phyloP scores from a whole-genome alignment of 2,329 filamentous ascomycete genomes.

The Neoscytalidium dimidiatum region DNA sequence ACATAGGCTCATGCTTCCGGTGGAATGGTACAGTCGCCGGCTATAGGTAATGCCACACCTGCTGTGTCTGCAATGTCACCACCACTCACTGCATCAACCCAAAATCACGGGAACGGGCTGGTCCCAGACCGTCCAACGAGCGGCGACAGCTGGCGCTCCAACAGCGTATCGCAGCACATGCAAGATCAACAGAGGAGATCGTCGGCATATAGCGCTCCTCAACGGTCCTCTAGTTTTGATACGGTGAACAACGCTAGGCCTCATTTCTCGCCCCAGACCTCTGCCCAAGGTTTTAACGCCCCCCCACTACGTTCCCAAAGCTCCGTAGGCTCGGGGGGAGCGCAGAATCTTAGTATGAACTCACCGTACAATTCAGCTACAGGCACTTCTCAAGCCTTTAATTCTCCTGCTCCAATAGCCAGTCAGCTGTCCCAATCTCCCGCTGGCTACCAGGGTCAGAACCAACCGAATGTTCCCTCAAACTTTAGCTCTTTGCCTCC shows the following conservation, averaged over 20 bases:
- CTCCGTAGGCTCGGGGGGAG: slow-evolving; percentile 21
- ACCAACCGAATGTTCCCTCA: slow-evolving; percentile 61
- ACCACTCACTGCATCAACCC: slow-evolving; percentile 27
- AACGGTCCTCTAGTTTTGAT: slow-evolving; percentile 34
- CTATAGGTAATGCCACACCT: slow-evolving; percentile 23
- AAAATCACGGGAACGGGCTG: not conserved
- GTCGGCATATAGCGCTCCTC: slow-evolving; percentile 39
- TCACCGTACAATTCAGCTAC: slow-evolving; percentile 38
- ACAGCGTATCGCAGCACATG: slow-evolving; percentile 20
- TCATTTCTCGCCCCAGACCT: slow-evolving; percentile 39
- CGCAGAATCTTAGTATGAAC: slow-evolving; percentile 27
- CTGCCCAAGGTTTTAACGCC: slow-evolving; percentile 35
- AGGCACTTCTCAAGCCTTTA: slow-evolving; percentile 51
- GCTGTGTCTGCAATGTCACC: slow-evolving; percentile 36
- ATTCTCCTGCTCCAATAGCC: slow-evolving; percentile 49
- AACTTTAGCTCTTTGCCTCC: slow-evolving; percentile 61
- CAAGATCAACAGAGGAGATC: slow-evolving; percentile 21
- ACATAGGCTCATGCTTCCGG: not conserved
- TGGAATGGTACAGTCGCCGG: slow-evolving; percentile 30
- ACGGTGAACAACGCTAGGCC: slow-evolving; percentile 33
- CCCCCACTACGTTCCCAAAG: slow-evolving; percentile 39
- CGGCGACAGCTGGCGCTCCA: slow-evolving; percentile 36
- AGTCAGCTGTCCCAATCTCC: slow-evolving; percentile 35
- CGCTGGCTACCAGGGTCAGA: slow-evolving; percentile 57
- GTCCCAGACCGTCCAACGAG: slow-evolving; percentile 30